These are phyloP conservation scores for Cercis canadensis DNA, from an alignment of 306 rosid genomes.

Conservation along the genomic window DNA sequence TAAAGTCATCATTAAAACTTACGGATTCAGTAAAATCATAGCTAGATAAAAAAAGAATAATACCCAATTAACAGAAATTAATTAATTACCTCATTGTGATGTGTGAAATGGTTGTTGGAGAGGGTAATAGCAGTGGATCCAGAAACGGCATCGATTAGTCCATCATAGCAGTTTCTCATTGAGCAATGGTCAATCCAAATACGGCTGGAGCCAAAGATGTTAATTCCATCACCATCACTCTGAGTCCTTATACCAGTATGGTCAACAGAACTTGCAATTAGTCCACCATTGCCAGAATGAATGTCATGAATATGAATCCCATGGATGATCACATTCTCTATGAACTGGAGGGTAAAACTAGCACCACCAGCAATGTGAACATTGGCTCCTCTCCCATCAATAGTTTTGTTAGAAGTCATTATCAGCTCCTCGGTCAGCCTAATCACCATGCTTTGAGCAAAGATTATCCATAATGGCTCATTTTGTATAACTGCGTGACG, in stretches of 20 bases:
- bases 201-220: constrained; percentile 52
- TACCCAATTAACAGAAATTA: too few relatives aligned
- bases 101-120: constrained; percentile 59
- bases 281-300: constrained; percentile 30
- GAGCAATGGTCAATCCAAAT: constrained; percentile 64
- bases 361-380: constrained; percentile 47
- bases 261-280: constrained; percentile 32
- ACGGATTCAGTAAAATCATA: too few relatives aligned
- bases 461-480: constrained; percentile 54
- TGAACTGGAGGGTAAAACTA: constrained; percentile 51
- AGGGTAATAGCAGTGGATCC: constrained; percentile 60
- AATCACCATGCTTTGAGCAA: constrained; percentile 47
- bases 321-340: constrained; percentile 49
- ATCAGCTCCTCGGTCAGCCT: constrained; percentile 49
- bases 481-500: constrained; percentile 48
- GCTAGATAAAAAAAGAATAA: not conserved
- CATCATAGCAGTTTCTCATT: constrained; percentile 48
- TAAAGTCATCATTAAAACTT: too few relatives aligned
- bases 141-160: constrained; percentile 53
- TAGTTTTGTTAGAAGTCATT: constrained; percentile 49
- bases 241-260: constrained; percentile 48
- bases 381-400: constrained; percentile 54
- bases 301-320: not conserved
- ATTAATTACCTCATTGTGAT: constrained; percentile 40
- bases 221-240: constrained; percentile 62